phyloP scores from a whole-genome alignment of 495 filamentous ascomycete genomes.

The Glutinoglossum americanum region DNA sequence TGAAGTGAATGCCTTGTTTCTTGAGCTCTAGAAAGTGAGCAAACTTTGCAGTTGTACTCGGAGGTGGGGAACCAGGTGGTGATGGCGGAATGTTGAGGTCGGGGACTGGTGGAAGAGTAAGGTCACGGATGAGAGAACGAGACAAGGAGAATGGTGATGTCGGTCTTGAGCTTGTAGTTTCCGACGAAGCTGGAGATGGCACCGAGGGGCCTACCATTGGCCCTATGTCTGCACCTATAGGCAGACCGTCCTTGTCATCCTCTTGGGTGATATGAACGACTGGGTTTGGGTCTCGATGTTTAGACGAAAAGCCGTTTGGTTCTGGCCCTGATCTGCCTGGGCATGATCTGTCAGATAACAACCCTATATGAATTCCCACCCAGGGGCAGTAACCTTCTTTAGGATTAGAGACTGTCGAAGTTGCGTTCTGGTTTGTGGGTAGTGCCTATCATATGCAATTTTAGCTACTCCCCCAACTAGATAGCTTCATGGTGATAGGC shows the following conservation, averaged over 20 bases:
- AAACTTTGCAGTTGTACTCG: constrained; percentile 47
- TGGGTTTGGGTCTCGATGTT: background rate
- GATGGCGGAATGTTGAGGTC: constrained; percentile 69
- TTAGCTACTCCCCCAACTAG: constrained; percentile 1
- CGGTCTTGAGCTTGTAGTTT: constrained; percentile 13
- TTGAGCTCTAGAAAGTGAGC: constrained; percentile 70
- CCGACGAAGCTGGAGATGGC: background rate
- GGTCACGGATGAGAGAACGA: constrained; percentile 45
- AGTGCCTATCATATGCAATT: background rate
- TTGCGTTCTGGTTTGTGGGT: background rate
- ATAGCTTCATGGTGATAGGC: background rate
- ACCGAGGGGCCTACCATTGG: constrained; percentile 3
- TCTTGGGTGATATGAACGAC: background rate
- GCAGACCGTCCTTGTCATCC: background rate
- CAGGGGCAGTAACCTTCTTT: background rate
- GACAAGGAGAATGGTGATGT: constrained; percentile 48
- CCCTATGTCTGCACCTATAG: background rate
- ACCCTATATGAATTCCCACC: no score
- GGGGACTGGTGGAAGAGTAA: constrained; percentile 66
- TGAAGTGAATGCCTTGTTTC: constrained; percentile 75
- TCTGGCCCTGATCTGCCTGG: background rate
- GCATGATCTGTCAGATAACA: background rate
- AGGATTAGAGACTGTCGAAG: background rate
- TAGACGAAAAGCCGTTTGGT: background rate
- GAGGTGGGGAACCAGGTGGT: constrained; percentile 53